Evolutionary conservation across 2,329 filamentous ascomycete species (phyloP).

Genomic region (Monosporascus sp.): DNA sequence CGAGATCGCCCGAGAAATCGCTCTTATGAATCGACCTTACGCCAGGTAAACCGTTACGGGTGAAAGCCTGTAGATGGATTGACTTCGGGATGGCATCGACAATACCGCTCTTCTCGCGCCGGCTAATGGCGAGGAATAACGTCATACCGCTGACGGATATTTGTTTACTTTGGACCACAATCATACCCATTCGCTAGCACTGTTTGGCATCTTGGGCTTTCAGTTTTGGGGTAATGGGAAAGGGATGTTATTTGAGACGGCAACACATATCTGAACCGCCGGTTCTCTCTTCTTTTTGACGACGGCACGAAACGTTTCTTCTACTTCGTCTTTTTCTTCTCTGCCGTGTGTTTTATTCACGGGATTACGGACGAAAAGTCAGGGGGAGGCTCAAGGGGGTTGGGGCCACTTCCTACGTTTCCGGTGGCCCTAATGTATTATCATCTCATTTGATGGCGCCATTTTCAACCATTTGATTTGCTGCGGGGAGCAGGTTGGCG

Average conservation of each 20-base stretch:
- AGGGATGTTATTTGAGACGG: too few relatives aligned
- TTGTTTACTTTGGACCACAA: background rate
- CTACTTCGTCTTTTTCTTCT: background rate
- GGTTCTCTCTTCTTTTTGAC: background rate
- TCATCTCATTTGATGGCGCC: background rate
- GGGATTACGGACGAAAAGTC: background rate
- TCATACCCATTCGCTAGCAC: conserved; percentile 2
- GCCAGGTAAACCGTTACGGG: conserved; percentile 46
- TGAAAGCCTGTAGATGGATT: background rate
- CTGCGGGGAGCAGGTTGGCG: background rate
- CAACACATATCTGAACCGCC: too few relatives aligned
- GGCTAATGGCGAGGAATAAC: too few relatives aligned
- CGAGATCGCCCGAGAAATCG: conserved; percentile 82
- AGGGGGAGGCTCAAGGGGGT: background rate
- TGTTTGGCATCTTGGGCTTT: too few relatives aligned
- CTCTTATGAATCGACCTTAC: conserved; percentile 93
- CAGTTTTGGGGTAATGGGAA: background rate
- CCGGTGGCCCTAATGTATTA: background rate
- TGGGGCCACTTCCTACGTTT: background rate
- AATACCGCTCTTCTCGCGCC: too few relatives aligned
- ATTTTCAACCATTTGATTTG: too few relatives aligned
- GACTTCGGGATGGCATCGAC: background rate
- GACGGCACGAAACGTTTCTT: background rate
- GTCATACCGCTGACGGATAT: too few relatives aligned
- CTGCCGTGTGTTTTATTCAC: background rate